Evolutionary conservation across 352 stramenopile genomes (phyloP).

Genomic region (Vaucheria bursata): DNA sequence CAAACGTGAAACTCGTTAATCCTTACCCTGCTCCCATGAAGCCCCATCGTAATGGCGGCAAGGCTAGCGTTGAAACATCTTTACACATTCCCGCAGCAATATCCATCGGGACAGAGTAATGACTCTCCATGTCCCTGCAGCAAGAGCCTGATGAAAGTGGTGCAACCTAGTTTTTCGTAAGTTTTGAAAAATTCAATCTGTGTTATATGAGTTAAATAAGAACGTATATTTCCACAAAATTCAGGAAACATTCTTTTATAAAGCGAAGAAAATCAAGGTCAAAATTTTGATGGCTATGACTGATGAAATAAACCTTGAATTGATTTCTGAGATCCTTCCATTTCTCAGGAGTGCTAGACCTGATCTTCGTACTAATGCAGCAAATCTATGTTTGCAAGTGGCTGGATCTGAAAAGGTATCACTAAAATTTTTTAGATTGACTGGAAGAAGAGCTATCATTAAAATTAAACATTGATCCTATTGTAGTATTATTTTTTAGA

Average conservation of each 20-base stretch:
- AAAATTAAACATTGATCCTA: not conserved
- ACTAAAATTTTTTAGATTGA: not conserved
- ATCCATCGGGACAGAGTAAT: no score
- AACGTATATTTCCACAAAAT: no score
- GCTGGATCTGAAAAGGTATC: not conserved
- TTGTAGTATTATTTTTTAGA: not conserved
- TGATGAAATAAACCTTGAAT: not conserved
- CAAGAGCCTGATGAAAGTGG: no score
- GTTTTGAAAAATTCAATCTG: no score
- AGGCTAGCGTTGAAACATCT: no score
- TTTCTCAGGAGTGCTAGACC: not conserved
- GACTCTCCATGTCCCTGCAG: no score
- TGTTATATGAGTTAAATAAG: no score
- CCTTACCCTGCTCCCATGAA: slow-evolving; percentile 39
- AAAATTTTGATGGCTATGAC: no score
- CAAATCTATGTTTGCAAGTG: not conserved
- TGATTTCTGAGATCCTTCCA: not conserved
- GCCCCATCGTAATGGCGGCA: slow-evolving; percentile 27
- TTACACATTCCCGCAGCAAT: no score
- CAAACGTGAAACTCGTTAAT: not conserved
- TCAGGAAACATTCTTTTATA: no score
- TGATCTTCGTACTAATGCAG: not conserved
- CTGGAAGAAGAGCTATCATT: not conserved
- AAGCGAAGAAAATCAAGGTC: no score
- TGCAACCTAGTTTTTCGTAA: no score